A percentile compares a stretch with the other conserved stretches of the same genome.
Conservation (phyloP, 305 asterid genomes). For the Ilex paraguariensis region DNA sequence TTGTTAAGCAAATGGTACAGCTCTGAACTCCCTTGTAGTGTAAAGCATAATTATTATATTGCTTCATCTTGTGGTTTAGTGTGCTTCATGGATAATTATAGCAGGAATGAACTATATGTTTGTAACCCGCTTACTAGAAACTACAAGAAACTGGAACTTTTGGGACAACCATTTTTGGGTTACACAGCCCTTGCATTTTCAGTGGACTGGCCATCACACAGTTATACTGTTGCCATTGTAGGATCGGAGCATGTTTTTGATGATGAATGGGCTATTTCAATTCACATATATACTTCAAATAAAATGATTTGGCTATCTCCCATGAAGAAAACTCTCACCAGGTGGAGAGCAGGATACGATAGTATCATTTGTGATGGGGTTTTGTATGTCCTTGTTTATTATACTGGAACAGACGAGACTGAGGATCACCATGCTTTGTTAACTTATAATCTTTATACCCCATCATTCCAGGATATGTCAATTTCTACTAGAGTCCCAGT, state of each 20-base stretch:
- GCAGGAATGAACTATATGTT: neutral
- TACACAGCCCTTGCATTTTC: neutral
- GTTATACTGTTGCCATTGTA: neutral
- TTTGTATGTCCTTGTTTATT: neutral
- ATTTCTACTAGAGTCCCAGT: neutral
- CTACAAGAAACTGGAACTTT: neutral
- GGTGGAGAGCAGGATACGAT: neutral
- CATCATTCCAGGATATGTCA: neutral
- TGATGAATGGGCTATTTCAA: neutral
- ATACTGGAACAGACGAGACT: neutral
- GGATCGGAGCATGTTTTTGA: neutral
- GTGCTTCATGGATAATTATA: neutral
- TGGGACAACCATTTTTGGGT: too few relatives aligned
- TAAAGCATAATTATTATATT: neutral
- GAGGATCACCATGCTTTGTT: neutral
- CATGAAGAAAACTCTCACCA: neutral
- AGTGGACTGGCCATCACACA: neutral
- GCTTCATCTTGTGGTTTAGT: neutral
- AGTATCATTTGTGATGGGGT: neutral
- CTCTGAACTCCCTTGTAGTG: neutral
- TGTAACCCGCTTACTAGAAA: neutral
- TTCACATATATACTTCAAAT: neutral
- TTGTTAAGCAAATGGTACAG: neutral
- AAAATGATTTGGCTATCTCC: neutral
- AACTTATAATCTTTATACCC: neutral